Evolutionary conservation across 495 filamentous ascomycete species (phyloP), one percentile per base, ranked within the genome.

Genomic region (Tetracladium marchalianum): DNA sequence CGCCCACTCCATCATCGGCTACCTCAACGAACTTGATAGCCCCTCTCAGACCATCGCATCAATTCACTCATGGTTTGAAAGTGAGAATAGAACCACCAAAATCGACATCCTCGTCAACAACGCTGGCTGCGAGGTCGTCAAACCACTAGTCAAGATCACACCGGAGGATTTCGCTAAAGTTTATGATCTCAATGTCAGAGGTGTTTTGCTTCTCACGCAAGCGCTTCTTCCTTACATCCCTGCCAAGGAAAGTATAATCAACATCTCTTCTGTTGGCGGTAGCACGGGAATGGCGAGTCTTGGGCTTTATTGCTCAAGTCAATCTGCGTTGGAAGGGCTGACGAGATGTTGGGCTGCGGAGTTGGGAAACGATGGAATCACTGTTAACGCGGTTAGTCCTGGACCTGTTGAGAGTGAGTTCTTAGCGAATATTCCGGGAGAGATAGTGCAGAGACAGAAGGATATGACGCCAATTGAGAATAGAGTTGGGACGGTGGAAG

Each of bases 301-400:
- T 6, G 22, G 27, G 1, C 27, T 54, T 11, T 86, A 85, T 54
- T 64, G 61, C 13, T 65, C 72, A 0, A 75, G 71, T 42, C 86
- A 86, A 53, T 81, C 78, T 34, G 78, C 82, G 2, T 68, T 87
- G 36, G 78, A 85, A 53, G 78, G 84, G 54, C 76, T 87, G 64
- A 70, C 73, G 1, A 71, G 79, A 11, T 64, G 75, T 15, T 62
- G 82, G 45, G 66, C 73, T 34, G 83, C 84, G 54, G 80, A 83
- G 39, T 68, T 86, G 37, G 81, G 68, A 4, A 55, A 64, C 6
- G 74, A 73, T 44, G 70, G 71, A 0, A 79, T 83, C 46, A 59
- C 61, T 4, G 81, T 85, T 16, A 86, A 86, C 56, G 65, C 66
- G 15, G 62, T 86, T 16, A 72, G 77, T 2, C 80, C 79, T 0